phyloP scores from a whole-genome alignment of 2,329 filamentous ascomycete genomes.

The Colletotrichum limetticola region DNA sequence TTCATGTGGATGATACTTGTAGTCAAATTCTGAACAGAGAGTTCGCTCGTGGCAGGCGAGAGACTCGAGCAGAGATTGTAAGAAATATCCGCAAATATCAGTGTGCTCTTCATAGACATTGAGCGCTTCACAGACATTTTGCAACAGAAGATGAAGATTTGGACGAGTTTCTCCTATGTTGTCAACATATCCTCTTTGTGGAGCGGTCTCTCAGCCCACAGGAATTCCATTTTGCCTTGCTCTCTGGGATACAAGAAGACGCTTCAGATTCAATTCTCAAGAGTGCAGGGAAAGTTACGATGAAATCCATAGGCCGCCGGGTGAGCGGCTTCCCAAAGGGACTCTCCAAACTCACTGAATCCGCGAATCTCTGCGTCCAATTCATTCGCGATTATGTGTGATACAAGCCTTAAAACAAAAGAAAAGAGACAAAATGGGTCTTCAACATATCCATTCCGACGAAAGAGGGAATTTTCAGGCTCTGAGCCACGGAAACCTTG shows the following conservation, averaged over 20 bases:
- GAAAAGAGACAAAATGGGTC: conserved; percentile 39
- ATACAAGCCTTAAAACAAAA: conserved; percentile 53
- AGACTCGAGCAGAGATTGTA: conserved; percentile 42
- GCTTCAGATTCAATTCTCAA: conserved; percentile 29
- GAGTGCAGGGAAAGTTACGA: conserved; percentile 37
- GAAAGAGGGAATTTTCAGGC: conserved; percentile 43
- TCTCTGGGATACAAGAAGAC: neutral
- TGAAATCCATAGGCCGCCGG: conserved; percentile 43
- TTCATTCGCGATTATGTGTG: conserved; percentile 64
- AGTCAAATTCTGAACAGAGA: conserved; percentile 51
- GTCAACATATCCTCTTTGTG: conserved; percentile 57
- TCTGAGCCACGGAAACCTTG: conserved; percentile 54
- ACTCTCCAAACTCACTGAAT: conserved; percentile 50
- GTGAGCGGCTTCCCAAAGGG: conserved; percentile 56
- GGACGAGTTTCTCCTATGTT: conserved; percentile 48
- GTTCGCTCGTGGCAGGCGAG: conserved; percentile 39
- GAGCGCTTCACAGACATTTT: conserved; percentile 47
- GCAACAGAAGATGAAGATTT: conserved; percentile 39
- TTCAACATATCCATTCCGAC: conserved; percentile 44
- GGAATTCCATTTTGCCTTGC: conserved; percentile 47
- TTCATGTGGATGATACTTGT: conserved; percentile 57
- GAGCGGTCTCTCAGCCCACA: conserved; percentile 45
- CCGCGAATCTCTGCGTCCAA: conserved; percentile 46
- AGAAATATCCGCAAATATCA: conserved; percentile 47
- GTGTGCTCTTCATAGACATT: conserved; percentile 54